A percentile compares a stretch with the other conserved stretches of the same genome.
These are phyloP conservation scores for Rhodotorula sp. DNA, from an alignment of 1,284 basidiomycete species.

Conservation along the genomic window DNA sequence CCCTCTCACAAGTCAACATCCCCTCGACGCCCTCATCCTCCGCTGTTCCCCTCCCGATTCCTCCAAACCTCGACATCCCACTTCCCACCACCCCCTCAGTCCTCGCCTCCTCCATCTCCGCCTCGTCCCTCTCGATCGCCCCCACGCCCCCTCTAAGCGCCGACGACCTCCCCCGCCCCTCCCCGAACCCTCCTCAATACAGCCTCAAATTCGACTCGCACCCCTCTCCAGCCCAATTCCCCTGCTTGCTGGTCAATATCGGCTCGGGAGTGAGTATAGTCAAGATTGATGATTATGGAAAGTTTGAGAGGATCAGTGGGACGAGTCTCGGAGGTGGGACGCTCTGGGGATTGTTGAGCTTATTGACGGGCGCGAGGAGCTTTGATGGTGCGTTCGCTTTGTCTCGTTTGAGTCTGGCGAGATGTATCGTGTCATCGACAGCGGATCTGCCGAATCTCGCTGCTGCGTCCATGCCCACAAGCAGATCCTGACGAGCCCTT, in stretches of 20 bases:
- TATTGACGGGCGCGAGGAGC: conserved; percentile 89
- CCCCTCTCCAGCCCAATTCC: conserved; percentile 68
- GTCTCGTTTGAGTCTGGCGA: too few relatives aligned
- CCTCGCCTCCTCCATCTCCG: neutral
- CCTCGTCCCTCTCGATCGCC: neutral
- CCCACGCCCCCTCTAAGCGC: conserved; percentile 2
- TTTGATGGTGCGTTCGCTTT: conserved; percentile 76
- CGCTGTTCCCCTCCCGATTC: conserved; percentile 22
- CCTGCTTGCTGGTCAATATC: conserved; percentile 96
- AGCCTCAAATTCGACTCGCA: conserved; percentile 77
- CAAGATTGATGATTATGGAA: conserved; percentile 92
- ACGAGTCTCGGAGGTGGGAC: conserved; percentile 98
- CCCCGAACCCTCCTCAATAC: conserved; percentile 86
- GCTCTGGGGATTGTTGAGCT: conserved; percentile 92
- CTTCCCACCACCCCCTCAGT: conserved; percentile 14
- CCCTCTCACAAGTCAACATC: conserved; percentile 20
- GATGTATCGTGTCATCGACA: too few relatives aligned
- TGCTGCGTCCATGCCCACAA: too few relatives aligned
- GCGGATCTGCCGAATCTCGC: too few relatives aligned
- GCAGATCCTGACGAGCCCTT: neutral
- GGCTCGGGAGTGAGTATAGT: conserved; percentile 97
- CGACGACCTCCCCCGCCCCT: conserved; percentile 73
- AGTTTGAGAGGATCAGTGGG: conserved; percentile 93
- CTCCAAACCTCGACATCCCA: conserved; percentile 25
- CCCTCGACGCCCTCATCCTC: conserved; percentile 21